A percentile compares a stretch with the other conserved stretches of the same genome.
Evolutionary conservation across 2,329 filamentous ascomycete species (phyloP).

Genomic region (Didymella glomerata): DNA sequence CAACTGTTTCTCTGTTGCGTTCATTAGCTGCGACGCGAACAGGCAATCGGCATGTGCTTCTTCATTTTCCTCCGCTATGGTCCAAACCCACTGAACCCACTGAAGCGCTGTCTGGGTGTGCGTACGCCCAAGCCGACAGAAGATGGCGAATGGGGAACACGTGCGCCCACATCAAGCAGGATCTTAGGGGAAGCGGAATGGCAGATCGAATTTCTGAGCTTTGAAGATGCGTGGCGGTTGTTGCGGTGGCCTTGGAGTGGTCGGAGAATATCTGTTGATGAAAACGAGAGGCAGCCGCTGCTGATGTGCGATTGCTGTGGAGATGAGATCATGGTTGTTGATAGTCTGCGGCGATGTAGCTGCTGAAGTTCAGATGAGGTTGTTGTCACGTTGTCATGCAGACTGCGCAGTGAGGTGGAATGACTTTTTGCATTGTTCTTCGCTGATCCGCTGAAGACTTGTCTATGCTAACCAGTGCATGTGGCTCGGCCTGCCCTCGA

Average conservation of each 20-base stretch:
- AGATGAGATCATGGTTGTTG: not conserved
- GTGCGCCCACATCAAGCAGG: not conserved
- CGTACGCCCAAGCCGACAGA: not conserved
- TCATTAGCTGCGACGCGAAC: not conserved
- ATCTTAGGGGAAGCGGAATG: not conserved
- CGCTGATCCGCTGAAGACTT: constrained; percentile 37
- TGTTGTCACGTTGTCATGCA: not conserved
- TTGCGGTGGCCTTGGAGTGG: not conserved
- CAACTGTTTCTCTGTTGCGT: not conserved
- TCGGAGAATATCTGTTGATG: not conserved
- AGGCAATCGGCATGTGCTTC: not conserved
- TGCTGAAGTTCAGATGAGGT: not conserved
- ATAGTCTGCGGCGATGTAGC: not conserved
- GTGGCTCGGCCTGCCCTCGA: constrained; percentile 43
- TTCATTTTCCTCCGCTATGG: not conserved
- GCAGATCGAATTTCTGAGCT: not conserved
- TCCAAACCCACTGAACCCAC: not conserved
- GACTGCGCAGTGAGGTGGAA: not conserved
- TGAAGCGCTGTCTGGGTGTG: not conserved
- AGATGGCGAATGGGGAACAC: not conserved
- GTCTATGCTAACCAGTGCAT: constrained; percentile 42
- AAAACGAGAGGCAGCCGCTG: not conserved
- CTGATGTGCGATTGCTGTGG: constrained; percentile 2
- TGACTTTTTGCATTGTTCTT: constrained; percentile 33
- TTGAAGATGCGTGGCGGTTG: not conserved